Percentiles rank a stretch among this genome's conserved stretches.
Conservation (phyloP, 1,284 basidiomycete species). For the Malassezia restricta region DNA sequence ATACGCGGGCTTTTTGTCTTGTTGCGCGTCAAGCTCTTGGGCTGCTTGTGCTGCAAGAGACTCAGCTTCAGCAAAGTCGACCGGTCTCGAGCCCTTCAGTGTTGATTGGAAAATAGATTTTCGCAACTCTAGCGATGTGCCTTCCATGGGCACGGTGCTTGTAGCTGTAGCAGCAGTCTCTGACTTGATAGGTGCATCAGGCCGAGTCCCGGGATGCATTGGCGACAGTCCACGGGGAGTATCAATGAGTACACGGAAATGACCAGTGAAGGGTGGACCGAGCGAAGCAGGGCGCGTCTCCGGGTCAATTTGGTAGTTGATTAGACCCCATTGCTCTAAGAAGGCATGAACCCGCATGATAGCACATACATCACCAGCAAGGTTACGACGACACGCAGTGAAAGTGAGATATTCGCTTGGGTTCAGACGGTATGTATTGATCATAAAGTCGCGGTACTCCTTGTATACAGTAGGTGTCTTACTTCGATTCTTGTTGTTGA, state of each 20-base stretch:
- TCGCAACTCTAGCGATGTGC: conserved; percentile 48
- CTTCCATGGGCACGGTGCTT: conserved; percentile 59
- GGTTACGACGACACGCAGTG: conserved; percentile 85
- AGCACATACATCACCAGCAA: conserved; percentile 95
- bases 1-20: conserved; percentile 51
- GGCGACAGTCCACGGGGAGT: conserved; percentile 91
- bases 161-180: not conserved
- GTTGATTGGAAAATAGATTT: conserved; percentile 41
- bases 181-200: not conserved
- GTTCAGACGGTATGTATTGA: conserved; percentile 91
- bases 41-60: conserved; percentile 48
- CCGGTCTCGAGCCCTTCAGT: conserved; percentile 33
- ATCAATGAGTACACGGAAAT: conserved; percentile 93
- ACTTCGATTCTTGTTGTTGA: conserved; percentile 71
- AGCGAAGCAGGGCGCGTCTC: conserved; percentile 86
- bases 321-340: conserved; percentile 94
- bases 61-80: conserved; percentile 35
- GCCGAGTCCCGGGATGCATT: conserved; percentile 61
- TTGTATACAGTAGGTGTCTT: conserved; percentile 98
- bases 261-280: conserved; percentile 93
- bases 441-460: conserved; percentile 99
- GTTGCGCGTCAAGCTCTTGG: conserved; percentile 46
- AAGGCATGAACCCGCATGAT: conserved; percentile 99
- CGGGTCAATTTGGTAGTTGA: conserved; percentile 99
- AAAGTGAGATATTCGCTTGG: conserved; percentile 94